phyloP scores from a whole-genome alignment of 2,329 filamentous ascomycete species.

The Botryotinia narcissicola region DNA sequence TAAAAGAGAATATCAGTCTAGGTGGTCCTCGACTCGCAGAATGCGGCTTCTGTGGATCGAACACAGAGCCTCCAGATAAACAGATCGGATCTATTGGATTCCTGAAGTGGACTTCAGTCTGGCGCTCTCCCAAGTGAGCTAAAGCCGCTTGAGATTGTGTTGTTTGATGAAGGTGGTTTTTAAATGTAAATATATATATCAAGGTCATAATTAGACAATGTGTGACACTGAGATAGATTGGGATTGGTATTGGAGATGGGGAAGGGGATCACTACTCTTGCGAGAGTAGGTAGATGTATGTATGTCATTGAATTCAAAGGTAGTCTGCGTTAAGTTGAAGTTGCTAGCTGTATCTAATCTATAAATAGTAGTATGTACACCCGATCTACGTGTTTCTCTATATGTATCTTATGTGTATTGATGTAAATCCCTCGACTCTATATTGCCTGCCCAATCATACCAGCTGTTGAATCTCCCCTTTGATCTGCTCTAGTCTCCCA shows the following conservation, averaged over 20 bases:
- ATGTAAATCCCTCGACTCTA: background rate
- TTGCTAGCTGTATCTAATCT: background rate
- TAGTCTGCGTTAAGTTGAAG: background rate
- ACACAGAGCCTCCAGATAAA: background rate
- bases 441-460: background rate
- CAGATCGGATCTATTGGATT: background rate
- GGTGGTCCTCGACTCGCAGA: background rate
- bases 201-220: fast-evolving
- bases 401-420: background rate
- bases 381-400: background rate
- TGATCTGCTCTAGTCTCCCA: background rate
- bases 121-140: background rate
- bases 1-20: background rate
- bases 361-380: background rate
- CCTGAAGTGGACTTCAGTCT: background rate
- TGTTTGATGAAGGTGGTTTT: fast-evolving
- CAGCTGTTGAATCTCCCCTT: background rate
- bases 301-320: background rate
- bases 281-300: background rate
- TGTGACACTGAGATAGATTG: background rate
- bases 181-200: fast-evolving
- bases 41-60: constrained; percentile 1
- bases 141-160: background rate
- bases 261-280: background rate
- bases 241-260: no score